Evolutionary conservation across 148 eudicot genomes (phyloP).

Genomic region (Heliosperma pusillum): DNA sequence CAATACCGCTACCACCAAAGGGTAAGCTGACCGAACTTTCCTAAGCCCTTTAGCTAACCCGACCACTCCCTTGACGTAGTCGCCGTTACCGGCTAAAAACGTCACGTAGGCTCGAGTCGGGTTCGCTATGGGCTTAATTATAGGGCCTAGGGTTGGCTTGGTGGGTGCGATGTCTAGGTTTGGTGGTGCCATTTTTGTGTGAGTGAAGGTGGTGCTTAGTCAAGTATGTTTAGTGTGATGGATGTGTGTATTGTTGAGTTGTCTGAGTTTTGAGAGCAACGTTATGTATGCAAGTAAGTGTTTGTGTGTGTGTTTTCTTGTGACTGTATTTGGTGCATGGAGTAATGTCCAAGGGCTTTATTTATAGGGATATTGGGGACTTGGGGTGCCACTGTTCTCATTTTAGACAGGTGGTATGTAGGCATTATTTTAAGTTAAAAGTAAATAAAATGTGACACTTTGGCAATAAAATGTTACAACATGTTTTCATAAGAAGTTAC

Average conservation of each 20-base stretch:
- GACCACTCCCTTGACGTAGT: conserved; percentile 44
- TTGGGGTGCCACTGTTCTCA: no score
- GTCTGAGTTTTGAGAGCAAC: background rate
- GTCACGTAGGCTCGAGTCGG: conserved; percentile 38
- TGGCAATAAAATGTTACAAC: no score
- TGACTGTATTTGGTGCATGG: background rate
- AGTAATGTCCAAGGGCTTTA: background rate
- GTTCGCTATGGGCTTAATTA: conserved; percentile 1
- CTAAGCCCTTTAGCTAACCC: conserved; percentile 47
- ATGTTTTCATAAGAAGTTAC: no score
- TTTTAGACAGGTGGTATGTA: no score
- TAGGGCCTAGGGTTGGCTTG: background rate
- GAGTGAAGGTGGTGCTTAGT: no score
- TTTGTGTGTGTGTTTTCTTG: background rate
- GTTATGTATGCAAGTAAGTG: background rate
- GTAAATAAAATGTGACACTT: no score
- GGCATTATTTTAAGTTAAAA: no score
- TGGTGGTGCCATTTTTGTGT: conserved; percentile 30
- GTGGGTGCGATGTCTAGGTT: conserved; percentile 14
- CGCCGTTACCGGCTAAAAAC: conserved; percentile 46
- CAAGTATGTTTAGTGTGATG: background rate
- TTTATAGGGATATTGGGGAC: no score
- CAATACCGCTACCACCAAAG: conserved; percentile 54
- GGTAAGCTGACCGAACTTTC: conserved; percentile 40
- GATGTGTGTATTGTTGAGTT: background rate